A percentile compares a stretch with the other conserved stretches of the same genome.
phyloP scores from a whole-genome alignment of 257 asterid species.

The Penstemon davidsonii region DNA sequence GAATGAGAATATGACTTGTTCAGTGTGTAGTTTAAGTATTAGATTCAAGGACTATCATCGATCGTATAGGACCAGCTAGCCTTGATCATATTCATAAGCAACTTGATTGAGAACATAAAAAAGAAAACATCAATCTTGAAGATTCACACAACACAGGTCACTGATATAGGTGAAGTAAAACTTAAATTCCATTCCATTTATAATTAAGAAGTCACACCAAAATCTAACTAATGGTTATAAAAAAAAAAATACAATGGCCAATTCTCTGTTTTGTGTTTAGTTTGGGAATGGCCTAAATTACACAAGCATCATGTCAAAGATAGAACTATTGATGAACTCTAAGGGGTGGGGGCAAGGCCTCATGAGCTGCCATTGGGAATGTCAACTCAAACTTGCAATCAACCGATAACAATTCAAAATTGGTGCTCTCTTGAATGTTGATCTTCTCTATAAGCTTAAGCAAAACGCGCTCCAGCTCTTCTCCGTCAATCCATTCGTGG shows the following conservation, averaged over 20 bases:
- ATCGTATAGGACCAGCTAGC: too few relatives aligned
- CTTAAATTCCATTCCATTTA: neutral
- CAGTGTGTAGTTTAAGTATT: too few relatives aligned
- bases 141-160: neutral
- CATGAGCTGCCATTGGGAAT: conserved; percentile 27
- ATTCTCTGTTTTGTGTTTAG: neutral
- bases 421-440: conserved; percentile 20
- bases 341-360: conserved; percentile 40
- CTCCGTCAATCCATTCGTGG: conserved; percentile 42
- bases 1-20: too few relatives aligned
- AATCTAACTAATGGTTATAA: neutral
- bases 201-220: conserved; percentile 22
- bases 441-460: conserved; percentile 34
- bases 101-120: neutral
- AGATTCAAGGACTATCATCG: too few relatives aligned
- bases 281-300: neutral
- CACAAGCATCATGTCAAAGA: neutral
- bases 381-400: conserved; percentile 46
- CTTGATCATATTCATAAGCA: too few relatives aligned
- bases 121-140: neutral
- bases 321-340: conserved; percentile 39
- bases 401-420: conserved; percentile 27
- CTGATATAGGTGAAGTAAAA: conserved; percentile 9
- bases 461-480: conserved; percentile 31
- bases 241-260: too few relatives aligned